Base-by-base conservation (phyloP, 139 green algal species). In the Pleodorina starrii region DNA sequence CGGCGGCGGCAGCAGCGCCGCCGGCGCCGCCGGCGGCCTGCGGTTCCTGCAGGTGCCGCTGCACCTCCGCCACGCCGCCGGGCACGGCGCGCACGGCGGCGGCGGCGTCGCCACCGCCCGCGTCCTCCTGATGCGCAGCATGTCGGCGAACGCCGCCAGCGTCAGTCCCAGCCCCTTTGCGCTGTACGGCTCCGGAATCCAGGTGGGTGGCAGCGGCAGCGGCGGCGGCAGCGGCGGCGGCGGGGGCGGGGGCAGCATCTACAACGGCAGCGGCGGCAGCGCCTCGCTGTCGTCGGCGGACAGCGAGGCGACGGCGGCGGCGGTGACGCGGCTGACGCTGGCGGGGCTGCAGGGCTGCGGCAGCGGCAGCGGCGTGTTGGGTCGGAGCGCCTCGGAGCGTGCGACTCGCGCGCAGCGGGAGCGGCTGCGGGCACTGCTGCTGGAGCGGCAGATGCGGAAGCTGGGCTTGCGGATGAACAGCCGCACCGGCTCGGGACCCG, bases 361-460 rank as follows among this genome's bases (percentile, higher is more conserved):
- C 72, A 79, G 43, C 43, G 72, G 72, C 42, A 51, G 36, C 32
- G 19, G 35, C 32, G 21, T 73, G 27, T 11, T 73, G 11, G 27
- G 11, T 11, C 25, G 68, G 5, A 76, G 36, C 35, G 68, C 36
- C 4, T 76, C 68, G 32, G 68, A 46, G 16, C 68, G n/a, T 25
- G 44, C 25, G 4, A 32, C 75, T 0, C 12, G 32, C 7, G 75
- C 43, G 32, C 48, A 71, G 40, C 48, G 76, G 4, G 32, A 42
- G 12, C 32, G 23, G 48, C 48, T 69, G 1, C 46, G 50, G 50
- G 35, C 21, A 12, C 16, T 60, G 50, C n/a, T 71, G 7, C 25
- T 71, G 17, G 44, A 84, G 35, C 76, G 76, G 25, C 76, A 48
- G 5, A 29, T 84, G 76, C 76, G 76, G 40, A 69, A 71, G 76